These are phyloP conservation scores for Naganishia albida DNA, from an alignment of 1,284 basidiomycete genomes.

Conservation along the genomic window DNA sequence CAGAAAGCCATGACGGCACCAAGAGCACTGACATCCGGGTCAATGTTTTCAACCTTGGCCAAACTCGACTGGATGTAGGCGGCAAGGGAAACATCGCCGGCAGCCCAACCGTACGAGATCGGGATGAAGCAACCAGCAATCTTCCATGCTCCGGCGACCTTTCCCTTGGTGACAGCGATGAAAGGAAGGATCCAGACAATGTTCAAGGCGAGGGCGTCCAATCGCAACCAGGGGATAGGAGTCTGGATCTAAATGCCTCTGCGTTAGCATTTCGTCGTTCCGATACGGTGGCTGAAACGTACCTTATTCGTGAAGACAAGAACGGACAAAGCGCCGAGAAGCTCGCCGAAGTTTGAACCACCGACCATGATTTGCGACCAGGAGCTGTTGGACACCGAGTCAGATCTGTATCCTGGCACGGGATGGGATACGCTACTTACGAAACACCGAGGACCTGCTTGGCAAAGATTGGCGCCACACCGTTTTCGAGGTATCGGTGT, in stretches of 20 bases:
- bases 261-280: constrained; percentile 41
- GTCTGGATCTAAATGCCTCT: not conserved
- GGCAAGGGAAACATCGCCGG: constrained; percentile 52
- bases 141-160: constrained; percentile 42
- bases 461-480: constrained; percentile 50
- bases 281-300: constrained; percentile 44
- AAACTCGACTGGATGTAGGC: constrained; percentile 53
- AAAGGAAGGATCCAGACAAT: constrained; percentile 51
- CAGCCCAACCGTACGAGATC: constrained; percentile 50
- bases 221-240: constrained; percentile 22
- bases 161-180: constrained; percentile 39
- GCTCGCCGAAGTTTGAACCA: constrained; percentile 44
- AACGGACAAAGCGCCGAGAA: constrained; percentile 49
- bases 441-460: constrained; percentile 43
- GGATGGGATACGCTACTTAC: not conserved
- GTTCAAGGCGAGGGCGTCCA: constrained; percentile 41
- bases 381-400: constrained; percentile 26
- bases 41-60: constrained; percentile 44
- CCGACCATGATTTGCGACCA: constrained; percentile 50
- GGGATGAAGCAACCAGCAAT: constrained; percentile 35
- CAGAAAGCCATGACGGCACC: constrained; percentile 52
- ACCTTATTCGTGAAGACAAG: constrained; percentile 45
- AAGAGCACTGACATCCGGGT: constrained; percentile 48
- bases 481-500: constrained; percentile 53
- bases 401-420: not conserved